These are phyloP conservation scores for Elsinoe fawcettii DNA, from an alignment of 2,329 filamentous ascomycete species.

Conservation along the genomic window DNA sequence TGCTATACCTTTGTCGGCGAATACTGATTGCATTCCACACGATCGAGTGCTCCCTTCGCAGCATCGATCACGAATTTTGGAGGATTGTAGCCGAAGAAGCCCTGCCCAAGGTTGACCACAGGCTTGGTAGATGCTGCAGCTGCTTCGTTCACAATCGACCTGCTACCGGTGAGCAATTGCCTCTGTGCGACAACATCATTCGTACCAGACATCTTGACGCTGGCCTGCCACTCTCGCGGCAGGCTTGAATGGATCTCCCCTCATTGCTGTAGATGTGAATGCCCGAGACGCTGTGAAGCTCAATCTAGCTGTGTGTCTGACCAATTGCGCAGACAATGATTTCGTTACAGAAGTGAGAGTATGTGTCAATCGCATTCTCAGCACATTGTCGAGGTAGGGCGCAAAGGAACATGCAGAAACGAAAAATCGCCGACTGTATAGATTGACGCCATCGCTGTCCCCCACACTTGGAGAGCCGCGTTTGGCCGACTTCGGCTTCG, in stretches of 20 bases:
- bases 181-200: too few species aligned
- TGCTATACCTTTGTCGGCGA: slow-evolving; percentile 70
- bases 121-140: slow-evolving; percentile 56
- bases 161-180: slow-evolving; percentile 22
- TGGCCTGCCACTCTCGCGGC: slow-evolving; percentile 47
- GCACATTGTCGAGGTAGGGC: neutral
- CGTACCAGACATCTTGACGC: slow-evolving; percentile 53
- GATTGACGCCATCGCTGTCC: slow-evolving; percentile 5
- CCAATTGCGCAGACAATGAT: neutral
- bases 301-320: neutral
- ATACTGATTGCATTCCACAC: slow-evolving; percentile 98
- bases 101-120: slow-evolving; percentile 63
- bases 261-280: slow-evolving; percentile 18
- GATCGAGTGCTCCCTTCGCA: slow-evolving; percentile 79
- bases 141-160: slow-evolving; percentile 61
- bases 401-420: neutral
- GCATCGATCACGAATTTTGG: slow-evolving; percentile 84
- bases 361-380: slow-evolving; percentile 8
- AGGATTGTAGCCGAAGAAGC: slow-evolving; percentile 89
- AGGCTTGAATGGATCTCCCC: slow-evolving; percentile 43
- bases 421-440: neutral
- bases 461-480: neutral
- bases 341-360: neutral
- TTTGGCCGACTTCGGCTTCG: neutral
- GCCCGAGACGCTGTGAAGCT: neutral